A percentile compares a stretch with the other conserved stretches of the same genome.
Evolutionary conservation across 2,329 filamentous ascomycete species (phyloP).

Genomic region (Venturiaceae sp.): DNA sequence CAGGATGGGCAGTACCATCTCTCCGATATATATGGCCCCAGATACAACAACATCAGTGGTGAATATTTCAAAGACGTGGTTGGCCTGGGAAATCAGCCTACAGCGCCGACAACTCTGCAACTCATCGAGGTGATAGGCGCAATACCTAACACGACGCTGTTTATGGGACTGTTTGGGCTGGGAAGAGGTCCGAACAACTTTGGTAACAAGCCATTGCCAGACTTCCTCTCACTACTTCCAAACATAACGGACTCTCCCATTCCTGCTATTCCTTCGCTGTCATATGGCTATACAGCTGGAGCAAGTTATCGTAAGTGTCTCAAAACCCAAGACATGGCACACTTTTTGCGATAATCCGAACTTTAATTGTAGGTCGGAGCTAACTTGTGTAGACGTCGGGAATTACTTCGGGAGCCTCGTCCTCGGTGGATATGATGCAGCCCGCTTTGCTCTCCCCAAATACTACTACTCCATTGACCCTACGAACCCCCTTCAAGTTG

Average conservation of each 20-base stretch:
- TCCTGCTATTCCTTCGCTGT: conserved; percentile 24
- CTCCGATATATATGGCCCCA: too few relatives aligned
- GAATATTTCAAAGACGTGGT: too few relatives aligned
- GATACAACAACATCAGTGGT: too few relatives aligned
- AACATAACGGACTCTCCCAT: conserved; percentile 16
- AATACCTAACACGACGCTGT: conserved; percentile 23
- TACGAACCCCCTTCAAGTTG: conserved; percentile 12
- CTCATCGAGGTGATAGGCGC: conserved; percentile 26
- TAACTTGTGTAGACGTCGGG: too few relatives aligned
- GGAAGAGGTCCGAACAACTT: conserved; percentile 27
- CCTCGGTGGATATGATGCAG: conserved; percentile 28
- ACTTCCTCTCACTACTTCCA: conserved; percentile 19
- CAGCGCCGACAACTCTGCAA: too few relatives aligned
- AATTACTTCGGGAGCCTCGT: conserved; percentile 20
- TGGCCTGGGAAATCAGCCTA: too few relatives aligned
- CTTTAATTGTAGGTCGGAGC: too few relatives aligned
- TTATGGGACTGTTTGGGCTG: conserved; percentile 27
- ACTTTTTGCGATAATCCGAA: too few relatives aligned
- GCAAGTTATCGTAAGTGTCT: conserved; percentile 18
- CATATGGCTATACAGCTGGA: conserved; percentile 32
- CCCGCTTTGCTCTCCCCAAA: conserved; percentile 14
- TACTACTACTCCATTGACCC: background rate
- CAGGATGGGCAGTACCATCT: too few relatives aligned
- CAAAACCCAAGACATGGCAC: too few relatives aligned
- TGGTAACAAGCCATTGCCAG: conserved; percentile 14